Base-by-base conservation (phyloP, 139 green algal genomes). In the Micromonas commoda region DNA sequence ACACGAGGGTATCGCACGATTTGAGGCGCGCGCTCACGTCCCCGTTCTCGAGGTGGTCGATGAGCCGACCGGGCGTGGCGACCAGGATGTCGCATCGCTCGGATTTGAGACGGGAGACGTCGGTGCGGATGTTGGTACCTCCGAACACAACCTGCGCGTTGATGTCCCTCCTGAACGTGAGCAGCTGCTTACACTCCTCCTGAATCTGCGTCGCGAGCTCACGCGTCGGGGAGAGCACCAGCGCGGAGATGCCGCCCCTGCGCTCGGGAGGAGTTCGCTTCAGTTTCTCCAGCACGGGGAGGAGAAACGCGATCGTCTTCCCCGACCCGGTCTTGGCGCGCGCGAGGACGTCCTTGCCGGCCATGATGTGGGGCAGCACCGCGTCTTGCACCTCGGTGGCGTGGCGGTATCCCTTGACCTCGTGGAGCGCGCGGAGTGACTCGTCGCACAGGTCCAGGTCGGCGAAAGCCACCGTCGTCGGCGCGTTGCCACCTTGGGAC, bases 61-160 rank as follows among this genome's bases (percentile, higher is more conserved):
- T 84, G 63, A 96, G 85, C 5, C 93, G 86, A 2, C 93, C 93
- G 1, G 93, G 93, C 1, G 93, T 97, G 39, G 90, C 93, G 45
- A 97, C 89, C n/a, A 97, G 88, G n/a, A 97, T 84, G 79, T 93
- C 85, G 37, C 91, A 60, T 4, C 72, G 61, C n/a, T 84, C 82
- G 2, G 64, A 67, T 34, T 78, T 67, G 54, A 91, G 71, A 1
- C 66, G 52, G 20, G 35, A 52, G 20, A 68, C 54, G n/a, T 94
- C 87, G 3, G 73, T 77, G 38, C 91, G 90, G 34, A 96, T 90
- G 85, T 95, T 93, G 52, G 92, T 95, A 31, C 91, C 92, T 26
- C 92, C 92, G 63, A 95, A 87, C 33, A 96, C 84, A 26, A 92
- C 84, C 81, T 93, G 83, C 0, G 71, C 75, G 5, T 51, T 77